phyloP scores from a whole-genome alignment of 441 rosid genomes.

The Pelargonium citronellum region DNA sequence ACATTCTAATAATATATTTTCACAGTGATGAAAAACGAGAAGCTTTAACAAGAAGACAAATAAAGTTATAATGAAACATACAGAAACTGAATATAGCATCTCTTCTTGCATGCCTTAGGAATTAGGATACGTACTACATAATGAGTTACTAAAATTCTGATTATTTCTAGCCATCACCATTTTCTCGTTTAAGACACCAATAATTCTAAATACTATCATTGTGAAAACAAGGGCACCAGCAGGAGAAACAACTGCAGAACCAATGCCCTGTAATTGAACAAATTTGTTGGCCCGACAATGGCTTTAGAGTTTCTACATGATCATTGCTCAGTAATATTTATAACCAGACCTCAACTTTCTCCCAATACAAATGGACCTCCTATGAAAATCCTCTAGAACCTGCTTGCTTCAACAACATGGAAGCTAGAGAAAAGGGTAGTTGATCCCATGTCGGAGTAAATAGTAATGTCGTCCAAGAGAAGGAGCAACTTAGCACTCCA shows the following conservation, averaged over 20 bases:
- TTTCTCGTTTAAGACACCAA: no score
- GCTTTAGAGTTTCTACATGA: constrained; percentile 1
- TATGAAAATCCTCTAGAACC: neutral
- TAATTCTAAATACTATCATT: no score
- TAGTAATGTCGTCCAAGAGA: no score
- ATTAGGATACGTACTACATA: neutral
- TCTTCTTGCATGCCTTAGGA: neutral
- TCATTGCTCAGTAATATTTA: neutral
- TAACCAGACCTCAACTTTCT: neutral
- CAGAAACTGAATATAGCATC: neutral
- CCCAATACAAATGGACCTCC: neutral
- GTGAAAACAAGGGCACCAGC: no score
- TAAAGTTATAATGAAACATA: neutral
- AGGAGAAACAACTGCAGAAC: no score
- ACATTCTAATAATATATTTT: neutral
- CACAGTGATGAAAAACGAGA: neutral
- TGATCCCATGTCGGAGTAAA: no score
- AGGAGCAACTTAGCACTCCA: no score
- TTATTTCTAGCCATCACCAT: no score
- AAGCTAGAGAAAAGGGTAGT: no score
- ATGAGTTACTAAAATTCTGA: neutral
- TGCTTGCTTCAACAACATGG: neutral
- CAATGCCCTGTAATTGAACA: neutral
- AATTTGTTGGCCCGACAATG: neutral
- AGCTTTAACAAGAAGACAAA: constrained; percentile 4